These are phyloP conservation scores for Calendula officinalis DNA, from an alignment of 129 eudicot genomes.

Conservation along the genomic window DNA sequence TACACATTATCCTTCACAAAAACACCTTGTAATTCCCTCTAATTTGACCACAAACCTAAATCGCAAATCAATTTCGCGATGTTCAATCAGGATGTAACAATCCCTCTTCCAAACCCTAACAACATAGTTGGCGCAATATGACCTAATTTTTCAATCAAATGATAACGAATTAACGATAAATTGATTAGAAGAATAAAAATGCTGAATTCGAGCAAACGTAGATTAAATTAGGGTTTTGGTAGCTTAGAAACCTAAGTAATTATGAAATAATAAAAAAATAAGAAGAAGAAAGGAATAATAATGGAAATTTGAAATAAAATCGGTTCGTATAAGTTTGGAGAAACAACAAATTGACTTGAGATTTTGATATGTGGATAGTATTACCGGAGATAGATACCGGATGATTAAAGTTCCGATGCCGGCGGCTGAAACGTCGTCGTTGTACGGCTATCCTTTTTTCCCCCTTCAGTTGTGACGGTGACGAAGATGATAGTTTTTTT, in stretches of 20 bases:
- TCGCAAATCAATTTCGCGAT: constrained; percentile 1
- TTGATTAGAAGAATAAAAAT: constrained; percentile 8
- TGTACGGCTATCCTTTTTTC: constrained; percentile 11
- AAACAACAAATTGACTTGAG: constrained; percentile 5
- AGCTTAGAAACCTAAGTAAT: constrained; percentile 23
- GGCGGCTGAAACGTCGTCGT: constrained; percentile 31
- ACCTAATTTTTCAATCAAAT: constrained; percentile 34
- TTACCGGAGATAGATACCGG: constrained; percentile 19
- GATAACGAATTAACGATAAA: background rate
- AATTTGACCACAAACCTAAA: background rate
- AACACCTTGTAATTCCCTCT: constrained; percentile 21
- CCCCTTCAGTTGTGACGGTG: constrained; percentile 30
- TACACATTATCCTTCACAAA: constrained; percentile 84
- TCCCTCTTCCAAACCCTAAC: constrained; percentile 51
- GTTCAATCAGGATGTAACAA: constrained; percentile 11
- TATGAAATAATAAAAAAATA: background rate
- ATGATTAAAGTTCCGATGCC: constrained; percentile 24
- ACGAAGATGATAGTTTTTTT: constrained; percentile 25
- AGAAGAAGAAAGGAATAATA: constrained; percentile 22
- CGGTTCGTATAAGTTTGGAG: no score
- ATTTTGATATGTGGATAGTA: constrained; percentile 11
- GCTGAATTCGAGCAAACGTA: background rate
- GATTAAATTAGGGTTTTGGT: constrained; percentile 30
- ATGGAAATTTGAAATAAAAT: no score
- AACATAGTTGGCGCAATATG: constrained; percentile 28